Conservation (phyloP, 2,329 filamentous ascomycete genomes). For the Pezicula radicicola region DNA sequence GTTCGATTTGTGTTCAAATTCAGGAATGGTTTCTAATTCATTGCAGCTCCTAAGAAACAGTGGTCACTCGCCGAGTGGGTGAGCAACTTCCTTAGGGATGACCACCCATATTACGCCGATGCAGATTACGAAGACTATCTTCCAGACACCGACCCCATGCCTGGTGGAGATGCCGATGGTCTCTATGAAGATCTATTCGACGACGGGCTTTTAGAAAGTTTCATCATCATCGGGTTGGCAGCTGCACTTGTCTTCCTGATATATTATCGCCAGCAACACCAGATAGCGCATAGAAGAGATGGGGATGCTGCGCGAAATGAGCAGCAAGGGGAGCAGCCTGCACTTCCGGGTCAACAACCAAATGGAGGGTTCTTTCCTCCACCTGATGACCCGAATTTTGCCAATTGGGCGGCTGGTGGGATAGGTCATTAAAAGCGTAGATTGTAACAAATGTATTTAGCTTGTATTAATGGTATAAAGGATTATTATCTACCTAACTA, state of each 20-base stretch:
- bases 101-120: slow-evolving; percentile 56
- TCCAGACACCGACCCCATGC: slow-evolving; percentile 52
- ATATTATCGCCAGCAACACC: slow-evolving; percentile 74
- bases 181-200: slow-evolving; percentile 64
- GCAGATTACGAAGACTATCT: slow-evolving; percentile 40
- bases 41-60: slow-evolving; percentile 62
- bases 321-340: slow-evolving; percentile 20
- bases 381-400: slow-evolving; percentile 64
- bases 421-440: slow-evolving; percentile 50
- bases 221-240: slow-evolving; percentile 78
- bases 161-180: slow-evolving; percentile 51
- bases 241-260: slow-evolving; percentile 73
- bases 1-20: slow-evolving; percentile 23
- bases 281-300: slow-evolving; percentile 48
- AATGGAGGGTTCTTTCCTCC: slow-evolving; percentile 61
- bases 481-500: background rate
- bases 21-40: slow-evolving; percentile 25
- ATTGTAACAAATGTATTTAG: slow-evolving; percentile 11
- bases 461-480: slow-evolving; percentile 7
- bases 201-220: slow-evolving; percentile 77
- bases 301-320: slow-evolving; percentile 35
- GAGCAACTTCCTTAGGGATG: slow-evolving; percentile 74
- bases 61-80: slow-evolving; percentile 86
- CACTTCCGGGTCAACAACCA: slow-evolving; percentile 21
- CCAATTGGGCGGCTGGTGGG: slow-evolving; percentile 61